phyloP scores from a whole-genome alignment of 768 basidiomycete genomes.

The Leccinum rimulosum region DNA sequence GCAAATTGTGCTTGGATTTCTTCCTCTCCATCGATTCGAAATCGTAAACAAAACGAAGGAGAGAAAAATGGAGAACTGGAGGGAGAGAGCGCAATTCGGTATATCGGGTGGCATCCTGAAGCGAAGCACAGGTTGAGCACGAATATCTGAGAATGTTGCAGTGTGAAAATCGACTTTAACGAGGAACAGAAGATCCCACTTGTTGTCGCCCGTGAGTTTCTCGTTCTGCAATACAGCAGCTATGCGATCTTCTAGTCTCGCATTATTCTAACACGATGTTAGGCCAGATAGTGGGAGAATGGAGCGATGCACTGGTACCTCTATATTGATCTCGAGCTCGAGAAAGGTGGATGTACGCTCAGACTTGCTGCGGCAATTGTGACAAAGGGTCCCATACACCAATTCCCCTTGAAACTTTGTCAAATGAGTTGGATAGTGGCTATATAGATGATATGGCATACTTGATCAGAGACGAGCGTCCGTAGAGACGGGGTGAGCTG shows the following conservation, averaged over 20 bases:
- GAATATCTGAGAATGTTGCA: conserved; percentile 54
- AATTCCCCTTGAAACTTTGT: conserved; percentile 83
- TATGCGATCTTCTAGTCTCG: conserved; percentile 73
- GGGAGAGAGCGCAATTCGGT: conserved; percentile 71
- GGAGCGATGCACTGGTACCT: conserved; percentile 39
- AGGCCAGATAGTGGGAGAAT: not conserved
- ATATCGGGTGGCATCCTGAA: conserved; percentile 79
- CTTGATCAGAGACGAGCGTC: conserved; percentile 74
- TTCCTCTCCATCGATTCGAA: conserved; percentile 72
- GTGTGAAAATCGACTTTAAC: not conserved
- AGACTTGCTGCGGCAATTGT: conserved; percentile 63
- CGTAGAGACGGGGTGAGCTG: conserved; percentile 62
- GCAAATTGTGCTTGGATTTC: conserved; percentile 79
- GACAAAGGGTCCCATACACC: conserved; percentile 78
- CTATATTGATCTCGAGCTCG: conserved; percentile 85
- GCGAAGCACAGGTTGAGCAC: conserved; percentile 69
- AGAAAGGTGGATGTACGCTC: conserved; percentile 72
- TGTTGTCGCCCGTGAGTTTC: conserved; percentile 75
- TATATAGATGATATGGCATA: conserved; percentile 25
- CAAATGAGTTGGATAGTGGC: conserved; percentile 2
- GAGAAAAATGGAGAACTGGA: conserved; percentile 86
- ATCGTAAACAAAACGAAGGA: conserved; percentile 93
- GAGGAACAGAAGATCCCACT: conserved; percentile 41
- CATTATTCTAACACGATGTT: conserved; percentile 50
- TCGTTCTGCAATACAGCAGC: conserved; percentile 66